Base-by-base conservation (phyloP, 2,329 filamentous ascomycete species). In the Scedosporium dehoogii region DNA sequence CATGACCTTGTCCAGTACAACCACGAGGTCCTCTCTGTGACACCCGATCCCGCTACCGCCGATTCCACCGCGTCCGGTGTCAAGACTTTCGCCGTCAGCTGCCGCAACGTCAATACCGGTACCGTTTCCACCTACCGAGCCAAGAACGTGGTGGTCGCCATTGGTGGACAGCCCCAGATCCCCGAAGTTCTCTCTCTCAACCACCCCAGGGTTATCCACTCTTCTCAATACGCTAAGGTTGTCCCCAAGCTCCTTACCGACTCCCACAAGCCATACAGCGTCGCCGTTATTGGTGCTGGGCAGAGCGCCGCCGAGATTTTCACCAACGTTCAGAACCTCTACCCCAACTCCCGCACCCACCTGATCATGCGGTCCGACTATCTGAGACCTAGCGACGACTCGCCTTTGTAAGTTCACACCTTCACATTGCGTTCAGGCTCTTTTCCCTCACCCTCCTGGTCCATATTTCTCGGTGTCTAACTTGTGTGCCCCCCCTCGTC, bases 251-350 rank as follows among this genome's bases (percentile, higher is more conserved):
- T 91, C 41, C 80, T 90, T 59, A 73, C 77, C 62, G 75, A 79
- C 41, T 77, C 79, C 2, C 51, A 59, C 14, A 57, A 41, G 25
- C 81, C 81, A 1, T 90, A 91, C 73, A 85, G 85, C 16, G 86
- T 97, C 60, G 92, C 91, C 7, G 89, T 97, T 10, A 80, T 97
- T 48, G 93, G 93, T 7, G 90, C 86, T 57, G 93, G 94, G 1
- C 93, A 99, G 78, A 96, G 90, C 72, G 92, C 92, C 2, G 93
- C 93, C 9, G 93, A 99, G 78, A 96, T 97, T 69, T 97, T 96
- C 78, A 89, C 91, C 77, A 92, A 96, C 73, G 78, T 97, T 59
- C 89, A 93, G 69, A 81, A 79, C 46, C 79, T 90, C 57, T 97
- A 96, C 72, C 92, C 92, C 46, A 92, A 93, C 71, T 86, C 89